Conservation (phyloP, 2,329 filamentous ascomycete species). For the Shiraia sp. region DNA sequence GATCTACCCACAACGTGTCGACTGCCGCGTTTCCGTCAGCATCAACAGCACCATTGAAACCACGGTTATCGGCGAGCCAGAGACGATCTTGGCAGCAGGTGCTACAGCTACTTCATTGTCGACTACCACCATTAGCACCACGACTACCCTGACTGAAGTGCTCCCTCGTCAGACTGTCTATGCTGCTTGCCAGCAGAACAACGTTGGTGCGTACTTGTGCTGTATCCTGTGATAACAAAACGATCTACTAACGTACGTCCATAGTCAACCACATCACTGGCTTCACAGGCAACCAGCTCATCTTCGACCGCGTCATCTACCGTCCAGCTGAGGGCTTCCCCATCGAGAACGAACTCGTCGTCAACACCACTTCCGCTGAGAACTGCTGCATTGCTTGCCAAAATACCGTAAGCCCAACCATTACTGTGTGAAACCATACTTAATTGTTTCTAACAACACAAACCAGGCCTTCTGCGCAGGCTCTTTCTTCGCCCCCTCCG, state of each 20-base stretch:
- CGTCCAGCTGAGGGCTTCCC: slow-evolving; percentile 22
- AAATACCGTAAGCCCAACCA: slow-evolving; percentile 22
- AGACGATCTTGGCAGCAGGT: slow-evolving; percentile 12
- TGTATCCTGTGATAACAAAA: too few species aligned
- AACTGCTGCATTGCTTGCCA: slow-evolving; percentile 35
- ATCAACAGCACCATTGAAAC: slow-evolving; percentile 16
- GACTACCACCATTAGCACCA: slow-evolving; percentile 21
- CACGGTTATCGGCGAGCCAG: slow-evolving; percentile 14
- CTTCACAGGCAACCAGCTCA: slow-evolving; percentile 12
- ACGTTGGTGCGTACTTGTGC: too few species aligned
- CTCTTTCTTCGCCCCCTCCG: slow-evolving; percentile 24
- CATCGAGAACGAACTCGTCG: slow-evolving; percentile 22
- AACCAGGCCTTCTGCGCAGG: slow-evolving; percentile 26
- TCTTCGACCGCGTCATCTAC: slow-evolving; percentile 30
- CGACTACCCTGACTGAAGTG: slow-evolving; percentile 15
- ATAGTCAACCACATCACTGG: slow-evolving; percentile 25
- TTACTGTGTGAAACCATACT: too few species aligned
- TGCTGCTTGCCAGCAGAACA: slow-evolving; percentile 26
- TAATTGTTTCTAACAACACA: too few species aligned
- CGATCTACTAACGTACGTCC: not conserved
- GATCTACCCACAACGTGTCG: slow-evolving; percentile 15
- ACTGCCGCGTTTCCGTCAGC: slow-evolving; percentile 14
- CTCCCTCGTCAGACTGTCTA: slow-evolving; percentile 20
- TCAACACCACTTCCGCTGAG: slow-evolving; percentile 10
- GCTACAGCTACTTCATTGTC: slow-evolving; percentile 14